Base-by-base conservation (phyloP, 495 filamentous ascomycete species). In the Penicillium odoratum region DNA sequence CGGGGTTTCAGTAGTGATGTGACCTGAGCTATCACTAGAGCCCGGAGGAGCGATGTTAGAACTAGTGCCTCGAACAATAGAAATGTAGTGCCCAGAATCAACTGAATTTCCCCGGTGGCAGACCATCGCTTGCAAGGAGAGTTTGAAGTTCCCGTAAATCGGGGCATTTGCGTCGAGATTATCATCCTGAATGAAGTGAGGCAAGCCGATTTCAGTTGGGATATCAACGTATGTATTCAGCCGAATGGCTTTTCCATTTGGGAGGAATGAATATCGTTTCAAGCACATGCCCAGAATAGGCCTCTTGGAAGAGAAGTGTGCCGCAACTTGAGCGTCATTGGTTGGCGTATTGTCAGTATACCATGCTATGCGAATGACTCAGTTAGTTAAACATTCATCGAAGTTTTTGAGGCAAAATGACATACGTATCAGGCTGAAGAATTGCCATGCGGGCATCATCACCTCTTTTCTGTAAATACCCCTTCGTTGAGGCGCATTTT, bases 381-480 rank as follows among this genome's bases (percentile, higher is more conserved):
- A 11, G 40, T 86, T 73, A 85, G 78, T 59, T 62, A 42, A 45
- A 18, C 30, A 9, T 15, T 21, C 30, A 47, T 6, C 48, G 18
- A 36, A 8, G 18, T 21, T 25, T 53, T 29, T n/a, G 18, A 11
- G 43, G 5, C 21, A 31, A 7, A 31, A 21, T 38, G 28, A 59
- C 86, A 60, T 73, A 90, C 89, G 91, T 55, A 95, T 92, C 40
- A 96, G 73, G 65, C 86, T 89, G 71, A 97, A 97, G 65, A 98
- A 97, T 64, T 97, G 94, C 93, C 93, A 98, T 11, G 94, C 94
- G 11, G 93, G 94, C 81, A 98, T 96, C 68, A 93, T 85, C 13
- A 97, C 88, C 66, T 94, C 91, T 68, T 89, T 94, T 36, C 88
- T 79, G 33, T 89, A 73, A 28, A 76, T 79, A 36, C 79, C 77